These are phyloP conservation scores for Glycyrrhiza uralensis DNA, from an alignment of 306 rosid species.

Conservation along the genomic window DNA sequence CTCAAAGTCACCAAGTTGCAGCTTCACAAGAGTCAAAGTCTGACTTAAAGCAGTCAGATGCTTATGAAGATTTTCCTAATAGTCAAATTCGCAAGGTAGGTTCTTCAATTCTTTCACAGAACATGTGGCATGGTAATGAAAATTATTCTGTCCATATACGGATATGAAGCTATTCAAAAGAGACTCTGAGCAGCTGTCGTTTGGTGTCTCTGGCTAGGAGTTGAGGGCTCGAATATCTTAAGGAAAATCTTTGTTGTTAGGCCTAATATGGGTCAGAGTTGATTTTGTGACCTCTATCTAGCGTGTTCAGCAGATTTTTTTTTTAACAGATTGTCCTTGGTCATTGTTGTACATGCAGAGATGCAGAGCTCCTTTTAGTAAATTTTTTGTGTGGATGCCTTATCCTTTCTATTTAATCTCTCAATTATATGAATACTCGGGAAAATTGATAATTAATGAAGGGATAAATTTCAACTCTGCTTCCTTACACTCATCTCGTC, in stretches of 20 bases:
- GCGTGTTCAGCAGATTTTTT: background rate
- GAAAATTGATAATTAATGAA: background rate
- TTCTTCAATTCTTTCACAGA: conserved; percentile 9
- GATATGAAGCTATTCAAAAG: background rate
- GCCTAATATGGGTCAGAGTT: background rate
- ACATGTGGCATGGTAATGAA: conserved; percentile 2
- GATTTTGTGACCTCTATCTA: background rate
- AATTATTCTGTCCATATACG: conserved; percentile 11
- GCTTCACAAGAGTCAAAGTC: conserved; percentile 46
- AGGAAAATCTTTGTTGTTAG: background rate
- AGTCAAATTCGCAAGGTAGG: conserved; percentile 91
- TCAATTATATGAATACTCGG: background rate
- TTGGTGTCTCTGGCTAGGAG: conserved; percentile 3
- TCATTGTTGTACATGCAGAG: background rate
- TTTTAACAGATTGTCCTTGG: background rate
- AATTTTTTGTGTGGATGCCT: background rate
- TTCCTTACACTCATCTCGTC: background rate
- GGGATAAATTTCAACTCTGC: conserved; percentile 2
- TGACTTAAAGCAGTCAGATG: conserved; percentile 49
- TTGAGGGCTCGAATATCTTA: conserved; percentile 5
- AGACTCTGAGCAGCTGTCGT: background rate
- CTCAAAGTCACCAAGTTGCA: conserved; percentile 47
- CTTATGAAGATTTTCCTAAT: conserved; percentile 84
- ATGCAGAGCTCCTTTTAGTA: background rate
- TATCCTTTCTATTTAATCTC: conserved; percentile 5